These are phyloP conservation scores for Sporisorium iseilematis-ciliati DNA, from an alignment of 1,284 basidiomycete genomes.

Conservation along the genomic window DNA sequence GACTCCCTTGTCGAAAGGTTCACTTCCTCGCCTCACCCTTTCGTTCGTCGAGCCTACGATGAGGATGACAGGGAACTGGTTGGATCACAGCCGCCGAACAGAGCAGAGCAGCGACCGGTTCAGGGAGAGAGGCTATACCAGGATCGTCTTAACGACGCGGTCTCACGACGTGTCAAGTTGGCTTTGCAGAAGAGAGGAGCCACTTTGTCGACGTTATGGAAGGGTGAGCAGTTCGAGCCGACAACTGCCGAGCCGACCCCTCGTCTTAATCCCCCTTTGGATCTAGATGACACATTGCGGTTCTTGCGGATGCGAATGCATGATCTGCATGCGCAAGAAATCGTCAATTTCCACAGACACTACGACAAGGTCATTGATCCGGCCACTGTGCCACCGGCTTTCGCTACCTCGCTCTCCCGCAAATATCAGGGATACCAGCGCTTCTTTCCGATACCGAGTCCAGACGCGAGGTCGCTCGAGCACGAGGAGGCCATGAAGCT, in stretches of 20 bases:
- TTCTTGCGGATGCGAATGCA: background rate
- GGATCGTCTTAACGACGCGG: background rate
- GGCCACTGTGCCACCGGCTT: background rate
- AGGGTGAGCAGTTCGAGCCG: conserved; percentile 1
- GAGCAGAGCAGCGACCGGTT: background rate
- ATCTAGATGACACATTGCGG: background rate
- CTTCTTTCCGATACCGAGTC: background rate
- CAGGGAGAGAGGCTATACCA: background rate
- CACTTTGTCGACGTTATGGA: background rate
- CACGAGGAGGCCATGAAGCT: background rate
- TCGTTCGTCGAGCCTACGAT: background rate
- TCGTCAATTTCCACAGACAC: background rate
- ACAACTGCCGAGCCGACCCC: background rate
- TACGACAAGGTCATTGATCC: conserved; percentile 3
- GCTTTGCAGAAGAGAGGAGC: background rate
- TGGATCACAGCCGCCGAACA: background rate
- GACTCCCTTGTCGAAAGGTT: background rate
- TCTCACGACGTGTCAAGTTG: background rate
- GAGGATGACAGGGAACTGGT: background rate
- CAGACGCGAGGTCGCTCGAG: background rate
- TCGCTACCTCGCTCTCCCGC: background rate
- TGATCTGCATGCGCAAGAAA: background rate
- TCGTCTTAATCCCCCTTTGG: background rate
- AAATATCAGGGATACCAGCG: background rate
- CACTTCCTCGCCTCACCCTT: background rate